phyloP scores from a whole-genome alignment of 2,329 filamentous ascomycete species.

The Apiospora sp. region DNA sequence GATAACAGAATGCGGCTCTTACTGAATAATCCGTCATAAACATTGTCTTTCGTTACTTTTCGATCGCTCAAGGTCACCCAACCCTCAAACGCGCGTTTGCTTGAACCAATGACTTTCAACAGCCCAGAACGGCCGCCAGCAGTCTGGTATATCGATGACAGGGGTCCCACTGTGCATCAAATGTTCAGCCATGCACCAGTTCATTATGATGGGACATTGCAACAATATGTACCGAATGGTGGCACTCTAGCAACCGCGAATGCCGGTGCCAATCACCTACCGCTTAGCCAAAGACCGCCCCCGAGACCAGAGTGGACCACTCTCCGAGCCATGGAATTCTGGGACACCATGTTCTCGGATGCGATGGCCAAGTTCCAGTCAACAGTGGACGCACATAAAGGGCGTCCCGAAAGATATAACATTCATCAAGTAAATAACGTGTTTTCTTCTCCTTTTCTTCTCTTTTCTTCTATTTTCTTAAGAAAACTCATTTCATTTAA shows the following conservation, averaged over 20 bases:
- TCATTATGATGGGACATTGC: background rate
- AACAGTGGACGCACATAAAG: background rate
- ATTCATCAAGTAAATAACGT: background rate
- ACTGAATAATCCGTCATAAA: too few relatives aligned
- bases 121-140: background rate
- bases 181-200: constrained; percentile 18
- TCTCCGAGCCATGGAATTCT: constrained; percentile 10
- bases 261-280: background rate
- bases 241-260: background rate
- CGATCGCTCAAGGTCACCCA: too few relatives aligned
- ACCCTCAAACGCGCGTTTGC: background rate
- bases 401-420: constrained; percentile 1
- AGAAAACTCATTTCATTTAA: too few relatives aligned
- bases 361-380: constrained; percentile 7
- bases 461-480: too few relatives aligned
- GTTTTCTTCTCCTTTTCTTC: too few relatives aligned
- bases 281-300: background rate
- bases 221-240: background rate
- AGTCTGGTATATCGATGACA: constrained; percentile 16
- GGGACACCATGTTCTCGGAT: constrained; percentile 5
- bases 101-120: background rate
- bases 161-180: background rate
- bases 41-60: too few relatives aligned
- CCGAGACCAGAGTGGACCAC: background rate
- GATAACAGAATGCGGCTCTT: too few relatives aligned